Evolutionary conservation across 768 basidiomycete genomes (phyloP).

Genomic region (Suillus americanus): DNA sequence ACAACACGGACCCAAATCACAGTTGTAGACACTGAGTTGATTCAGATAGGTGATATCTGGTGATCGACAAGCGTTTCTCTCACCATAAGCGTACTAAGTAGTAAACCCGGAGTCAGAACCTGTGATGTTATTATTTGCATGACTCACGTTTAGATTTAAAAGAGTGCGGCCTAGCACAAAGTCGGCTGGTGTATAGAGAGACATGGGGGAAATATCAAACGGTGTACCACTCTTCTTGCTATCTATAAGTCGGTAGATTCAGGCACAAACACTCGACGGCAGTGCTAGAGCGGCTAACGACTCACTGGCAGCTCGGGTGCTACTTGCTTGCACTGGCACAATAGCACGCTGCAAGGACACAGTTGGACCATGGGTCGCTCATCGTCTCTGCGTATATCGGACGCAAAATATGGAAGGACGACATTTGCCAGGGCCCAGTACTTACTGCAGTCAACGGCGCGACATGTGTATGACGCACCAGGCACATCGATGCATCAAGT

Average conservation of each 20-base stretch:
- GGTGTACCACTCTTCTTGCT: not conserved
- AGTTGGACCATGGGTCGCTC: not conserved
- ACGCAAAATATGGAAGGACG: not conserved
- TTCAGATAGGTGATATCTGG: not conserved
- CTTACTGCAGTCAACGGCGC: too few species aligned
- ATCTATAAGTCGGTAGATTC: not conserved
- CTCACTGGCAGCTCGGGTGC: too few species aligned
- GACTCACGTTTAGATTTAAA: slow-evolving; percentile 3
- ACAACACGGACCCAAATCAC: not conserved
- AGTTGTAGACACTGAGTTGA: not conserved
- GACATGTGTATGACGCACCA: too few species aligned
- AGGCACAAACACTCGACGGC: not conserved
- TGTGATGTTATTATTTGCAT: not conserved
- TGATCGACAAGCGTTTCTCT: not conserved
- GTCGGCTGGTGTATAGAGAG: not conserved
- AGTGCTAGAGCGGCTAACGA: not conserved
- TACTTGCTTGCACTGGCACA: too few species aligned
- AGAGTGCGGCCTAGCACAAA: not conserved
- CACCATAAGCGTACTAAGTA: slow-evolving; percentile 6
- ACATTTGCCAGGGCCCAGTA: not conserved
- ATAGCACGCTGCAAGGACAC: not conserved
- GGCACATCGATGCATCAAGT: too few species aligned
- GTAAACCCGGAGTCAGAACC: not conserved
- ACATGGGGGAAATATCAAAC: not conserved
- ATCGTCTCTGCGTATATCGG: not conserved